phyloP scores from a whole-genome alignment of 768 basidiomycete genomes.

The Exsudoporus frostii region DNA sequence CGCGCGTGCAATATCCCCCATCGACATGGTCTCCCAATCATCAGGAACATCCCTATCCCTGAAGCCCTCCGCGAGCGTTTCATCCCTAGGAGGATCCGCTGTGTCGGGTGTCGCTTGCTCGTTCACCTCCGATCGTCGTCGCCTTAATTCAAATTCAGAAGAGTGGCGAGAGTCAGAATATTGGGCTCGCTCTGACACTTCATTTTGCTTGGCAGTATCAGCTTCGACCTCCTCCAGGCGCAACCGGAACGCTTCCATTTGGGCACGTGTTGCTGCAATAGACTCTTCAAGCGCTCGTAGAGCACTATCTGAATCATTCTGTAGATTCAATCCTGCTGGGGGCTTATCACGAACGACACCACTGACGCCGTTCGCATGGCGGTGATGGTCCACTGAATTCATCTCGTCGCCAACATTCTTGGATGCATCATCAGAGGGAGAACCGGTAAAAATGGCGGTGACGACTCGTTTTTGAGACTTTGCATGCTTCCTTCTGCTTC shows the following conservation, averaged over 20 bases:
- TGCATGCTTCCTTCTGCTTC: conserved; percentile 6
- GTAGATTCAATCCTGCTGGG: neutral
- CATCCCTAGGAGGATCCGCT: neutral
- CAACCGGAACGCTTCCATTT: conserved; percentile 24
- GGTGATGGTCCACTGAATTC: neutral
- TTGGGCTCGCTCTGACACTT: neutral
- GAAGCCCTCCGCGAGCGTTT: neutral
- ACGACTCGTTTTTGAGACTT: conserved; percentile 20
- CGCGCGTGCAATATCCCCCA: conserved; percentile 10
- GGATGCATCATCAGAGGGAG: neutral
- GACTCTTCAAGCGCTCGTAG: conserved; percentile 25
- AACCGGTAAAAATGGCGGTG: conserved; percentile 31
- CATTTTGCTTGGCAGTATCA: conserved; percentile 18
- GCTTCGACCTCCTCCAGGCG: conserved; percentile 29
- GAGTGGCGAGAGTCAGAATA: neutral
- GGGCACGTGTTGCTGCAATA: conserved; percentile 19
- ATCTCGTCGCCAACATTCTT: neutral
- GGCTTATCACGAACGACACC: neutral
- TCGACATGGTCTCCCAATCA: conserved; percentile 5
- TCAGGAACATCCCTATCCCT: neutral
- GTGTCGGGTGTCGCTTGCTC: neutral
- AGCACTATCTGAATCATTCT: neutral
- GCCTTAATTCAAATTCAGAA: neutral
- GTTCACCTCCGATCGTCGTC: neutral
- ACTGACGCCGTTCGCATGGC: neutral